Percentiles rank a stretch among this genome's conserved stretches.
phyloP scores from a whole-genome alignment of 2,329 filamentous ascomycete genomes.

The Diaporthe citriasiana region DNA sequence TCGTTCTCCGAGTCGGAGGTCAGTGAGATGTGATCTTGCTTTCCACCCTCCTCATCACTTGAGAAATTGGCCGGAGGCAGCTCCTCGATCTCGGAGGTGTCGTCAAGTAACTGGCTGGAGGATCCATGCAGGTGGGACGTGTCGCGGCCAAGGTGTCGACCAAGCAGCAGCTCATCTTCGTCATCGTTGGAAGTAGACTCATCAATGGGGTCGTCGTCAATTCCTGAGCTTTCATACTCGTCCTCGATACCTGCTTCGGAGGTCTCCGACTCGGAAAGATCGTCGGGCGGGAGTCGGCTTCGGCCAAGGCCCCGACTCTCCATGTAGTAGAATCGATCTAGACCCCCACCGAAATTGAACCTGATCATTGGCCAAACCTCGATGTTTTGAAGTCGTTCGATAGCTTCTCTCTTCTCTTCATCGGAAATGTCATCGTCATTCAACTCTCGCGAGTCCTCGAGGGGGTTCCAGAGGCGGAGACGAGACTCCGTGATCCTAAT shows the following conservation, averaged over 20 bases:
- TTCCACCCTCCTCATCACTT: not conserved
- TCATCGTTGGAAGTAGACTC: slow-evolving; percentile 46
- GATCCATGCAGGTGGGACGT: not conserved
- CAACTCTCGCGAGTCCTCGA: not conserved
- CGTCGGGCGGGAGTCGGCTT: slow-evolving; percentile 10
- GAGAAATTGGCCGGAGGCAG: slow-evolving; percentile 27
- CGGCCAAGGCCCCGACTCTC: slow-evolving; percentile 14
- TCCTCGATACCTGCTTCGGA: slow-evolving; percentile 47
- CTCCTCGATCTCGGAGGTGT: not conserved
- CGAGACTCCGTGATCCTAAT: not conserved
- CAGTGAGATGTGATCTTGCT: not conserved
- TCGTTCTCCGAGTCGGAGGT: slow-evolving; percentile 10
- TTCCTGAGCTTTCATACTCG: slow-evolving; percentile 57
- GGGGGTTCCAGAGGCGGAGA: not conserved
- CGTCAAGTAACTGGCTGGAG: not conserved
- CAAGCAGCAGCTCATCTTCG: slow-evolving; percentile 44
- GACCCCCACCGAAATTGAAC: slow-evolving; percentile 46
- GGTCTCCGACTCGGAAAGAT: slow-evolving; percentile 40
- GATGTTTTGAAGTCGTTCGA: slow-evolving; percentile 34
- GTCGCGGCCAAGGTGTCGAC: slow-evolving; percentile 42
- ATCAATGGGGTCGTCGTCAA: slow-evolving; percentile 54
- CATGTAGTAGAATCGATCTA: slow-evolving; percentile 41
- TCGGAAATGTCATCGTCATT: not conserved
- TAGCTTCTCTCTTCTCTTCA: not conserved
- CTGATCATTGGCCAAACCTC: slow-evolving; percentile 51